Evolutionary conservation across 768 basidiomycete genomes (phyloP).

Genomic region (Leccinum incarnatum): DNA sequence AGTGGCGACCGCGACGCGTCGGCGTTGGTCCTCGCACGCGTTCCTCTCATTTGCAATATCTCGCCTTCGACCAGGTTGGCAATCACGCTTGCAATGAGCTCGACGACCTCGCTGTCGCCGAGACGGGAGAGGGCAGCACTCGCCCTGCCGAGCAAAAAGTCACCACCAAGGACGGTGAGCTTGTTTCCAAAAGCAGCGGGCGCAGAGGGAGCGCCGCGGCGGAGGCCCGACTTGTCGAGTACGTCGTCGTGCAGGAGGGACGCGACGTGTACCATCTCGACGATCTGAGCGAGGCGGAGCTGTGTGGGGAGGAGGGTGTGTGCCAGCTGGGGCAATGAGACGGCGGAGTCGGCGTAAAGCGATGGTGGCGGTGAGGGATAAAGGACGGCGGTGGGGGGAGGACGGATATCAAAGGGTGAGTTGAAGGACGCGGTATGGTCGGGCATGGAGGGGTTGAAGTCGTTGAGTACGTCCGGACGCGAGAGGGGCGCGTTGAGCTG

Average conservation of each 20-base stretch:
- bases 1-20: background rate
- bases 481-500: constrained; percentile 80
- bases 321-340: constrained; percentile 32
- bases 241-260: constrained; percentile 93
- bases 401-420: constrained; percentile 49
- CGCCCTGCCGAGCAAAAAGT: constrained; percentile 91
- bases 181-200: constrained; percentile 88
- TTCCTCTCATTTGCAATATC: constrained; percentile 67
- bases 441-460: constrained; percentile 87
- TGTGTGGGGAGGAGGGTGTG: constrained; percentile 72
- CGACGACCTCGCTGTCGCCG: constrained; percentile 87
- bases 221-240: constrained; percentile 67
- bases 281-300: constrained; percentile 88
- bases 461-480: constrained; percentile 78
- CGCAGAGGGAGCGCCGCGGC: constrained; percentile 66
- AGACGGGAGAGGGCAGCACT: constrained; percentile 84
- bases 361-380: constrained; percentile 28
- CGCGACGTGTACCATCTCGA: constrained; percentile 98
- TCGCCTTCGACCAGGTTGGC: constrained; percentile 97
- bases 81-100: constrained; percentile 88
- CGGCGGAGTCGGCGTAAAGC: constrained; percentile 15
- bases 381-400: constrained; percentile 24
- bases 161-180: constrained; percentile 88
- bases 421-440: constrained; percentile 71
- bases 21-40: background rate